Conservation (phyloP, 305 asterid species). For the Fraxinus sp. region DNA sequence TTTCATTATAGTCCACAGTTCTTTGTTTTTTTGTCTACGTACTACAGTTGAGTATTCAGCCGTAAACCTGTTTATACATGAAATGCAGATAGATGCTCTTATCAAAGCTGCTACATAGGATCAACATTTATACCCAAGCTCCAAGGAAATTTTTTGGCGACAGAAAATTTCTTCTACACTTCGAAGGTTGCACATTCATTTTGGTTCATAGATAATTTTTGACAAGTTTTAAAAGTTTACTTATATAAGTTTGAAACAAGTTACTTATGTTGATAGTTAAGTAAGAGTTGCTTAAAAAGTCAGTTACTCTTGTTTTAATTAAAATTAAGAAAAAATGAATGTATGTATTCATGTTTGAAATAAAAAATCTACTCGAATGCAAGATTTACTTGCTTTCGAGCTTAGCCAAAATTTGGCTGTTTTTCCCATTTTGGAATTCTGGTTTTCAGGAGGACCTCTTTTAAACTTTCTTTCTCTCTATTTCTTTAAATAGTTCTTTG, state of each 20-base stretch:
- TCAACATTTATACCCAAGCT: conserved; percentile 84
- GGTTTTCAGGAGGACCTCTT: not conserved
- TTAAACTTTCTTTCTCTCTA: conserved; percentile 21
- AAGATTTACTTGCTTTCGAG: not conserved
- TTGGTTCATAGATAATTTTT: not conserved
- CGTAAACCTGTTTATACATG: conserved; percentile 11
- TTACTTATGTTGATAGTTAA: not conserved
- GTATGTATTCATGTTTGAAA: not conserved
- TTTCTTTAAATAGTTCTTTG: conserved; percentile 65
- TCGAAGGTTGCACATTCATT: conserved; percentile 56
- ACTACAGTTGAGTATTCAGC: not conserved
- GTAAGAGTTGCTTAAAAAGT: not conserved
- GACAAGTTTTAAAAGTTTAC: not conserved
- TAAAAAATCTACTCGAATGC: not conserved
- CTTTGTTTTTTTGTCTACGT: not conserved
- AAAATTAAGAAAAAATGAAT: not conserved
- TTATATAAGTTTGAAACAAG: not conserved
- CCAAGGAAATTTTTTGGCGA: conserved; percentile 86
- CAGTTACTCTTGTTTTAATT: not conserved
- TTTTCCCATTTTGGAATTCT: not conserved
- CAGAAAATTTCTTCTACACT: conserved; percentile 92
- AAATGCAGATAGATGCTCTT: conserved; percentile 71
- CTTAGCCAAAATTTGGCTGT: not conserved
- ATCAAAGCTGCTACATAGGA: conserved; percentile 63
- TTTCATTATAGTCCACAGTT: not conserved